Evolutionary conservation across 352 stramenopile species (phyloP).

Genomic region (Phytophthora meadii): DNA sequence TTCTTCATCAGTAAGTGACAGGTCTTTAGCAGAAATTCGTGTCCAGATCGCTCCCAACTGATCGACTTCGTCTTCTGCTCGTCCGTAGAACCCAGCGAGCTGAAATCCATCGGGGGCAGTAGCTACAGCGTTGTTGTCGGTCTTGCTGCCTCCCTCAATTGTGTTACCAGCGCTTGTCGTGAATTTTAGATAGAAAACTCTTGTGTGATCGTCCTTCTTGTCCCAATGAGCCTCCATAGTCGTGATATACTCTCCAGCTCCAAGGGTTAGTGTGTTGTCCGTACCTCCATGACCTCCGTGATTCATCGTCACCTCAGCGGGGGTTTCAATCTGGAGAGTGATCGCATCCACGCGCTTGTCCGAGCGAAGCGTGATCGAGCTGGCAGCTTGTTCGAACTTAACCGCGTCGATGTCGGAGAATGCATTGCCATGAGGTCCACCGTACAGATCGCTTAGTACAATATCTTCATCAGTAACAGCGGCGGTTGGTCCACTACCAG

Average conservation of each 20-base stretch:
- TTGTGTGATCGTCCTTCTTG: conserved; percentile 31
- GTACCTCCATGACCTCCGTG: conserved; percentile 25
- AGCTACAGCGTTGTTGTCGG: conserved; percentile 19
- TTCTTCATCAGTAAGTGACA: conserved; percentile 16
- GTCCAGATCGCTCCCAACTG: conserved; percentile 38
- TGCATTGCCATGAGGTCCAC: conserved; percentile 25
- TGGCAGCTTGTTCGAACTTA: conserved; percentile 22
- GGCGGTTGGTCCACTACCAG: neutral
- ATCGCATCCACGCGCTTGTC: conserved; percentile 27
- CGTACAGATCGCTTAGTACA: conserved; percentile 23
- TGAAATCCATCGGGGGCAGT: conserved; percentile 29
- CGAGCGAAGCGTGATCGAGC: conserved; percentile 26
- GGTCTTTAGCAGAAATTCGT: conserved; percentile 22
- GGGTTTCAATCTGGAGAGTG: conserved; percentile 19
- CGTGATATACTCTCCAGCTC: conserved; percentile 26
- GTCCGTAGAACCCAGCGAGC: conserved; percentile 27
- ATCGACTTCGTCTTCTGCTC: conserved; percentile 33
- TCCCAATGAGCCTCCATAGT: conserved; percentile 35
- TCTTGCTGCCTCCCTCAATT: conserved; percentile 28
- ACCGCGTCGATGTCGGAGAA: conserved; percentile 31
- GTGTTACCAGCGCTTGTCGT: conserved; percentile 28
- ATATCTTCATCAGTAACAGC: conserved; percentile 25
- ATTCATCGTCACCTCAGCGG: conserved; percentile 22
- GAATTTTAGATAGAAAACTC: conserved; percentile 34
- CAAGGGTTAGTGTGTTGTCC: conserved; percentile 24